These are phyloP conservation scores for Phtheirospermum japonicum DNA, from an alignment of 257 asterid species.

Conservation along the genomic window DNA sequence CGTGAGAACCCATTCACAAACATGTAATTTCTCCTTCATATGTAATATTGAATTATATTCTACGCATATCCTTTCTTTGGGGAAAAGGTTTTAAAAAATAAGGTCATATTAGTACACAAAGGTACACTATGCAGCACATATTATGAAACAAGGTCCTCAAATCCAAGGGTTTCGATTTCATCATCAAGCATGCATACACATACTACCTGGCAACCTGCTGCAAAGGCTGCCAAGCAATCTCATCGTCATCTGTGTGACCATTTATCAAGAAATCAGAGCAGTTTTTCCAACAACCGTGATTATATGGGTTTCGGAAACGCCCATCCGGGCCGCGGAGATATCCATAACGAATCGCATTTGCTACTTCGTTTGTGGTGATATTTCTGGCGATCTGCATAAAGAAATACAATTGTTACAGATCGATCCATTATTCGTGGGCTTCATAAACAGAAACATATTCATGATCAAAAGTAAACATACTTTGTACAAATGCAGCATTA, in stretches of 20 bases:
- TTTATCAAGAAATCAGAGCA: constrained; percentile 75
- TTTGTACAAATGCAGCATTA: constrained; percentile 14
- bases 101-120: too few species aligned
- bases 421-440: not conserved
- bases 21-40: too few species aligned
- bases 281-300: constrained; percentile 88
- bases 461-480: not conserved
- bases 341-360: constrained; percentile 76
- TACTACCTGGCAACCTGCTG: constrained; percentile 54
- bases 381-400: constrained; percentile 74
- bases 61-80: too few species aligned
- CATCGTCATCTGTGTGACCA: constrained; percentile 76
- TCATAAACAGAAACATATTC: not conserved
- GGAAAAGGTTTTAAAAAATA: too few species aligned
- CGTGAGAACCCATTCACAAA: too few species aligned
- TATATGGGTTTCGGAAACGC: constrained; percentile 82
- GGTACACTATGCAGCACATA: too few species aligned
- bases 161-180: not conserved
- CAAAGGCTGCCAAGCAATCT: constrained; percentile 93
- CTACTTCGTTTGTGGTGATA: constrained; percentile 84
- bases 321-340: constrained; percentile 97
- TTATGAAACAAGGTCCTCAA: not conserved
- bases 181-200: not conserved
- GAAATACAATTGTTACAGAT: constrained; percentile 10
- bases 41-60: too few species aligned